Evolutionary conservation across 2,329 filamentous ascomycete genomes (phyloP).

Genomic region (Beauveria brongniartii): DNA sequence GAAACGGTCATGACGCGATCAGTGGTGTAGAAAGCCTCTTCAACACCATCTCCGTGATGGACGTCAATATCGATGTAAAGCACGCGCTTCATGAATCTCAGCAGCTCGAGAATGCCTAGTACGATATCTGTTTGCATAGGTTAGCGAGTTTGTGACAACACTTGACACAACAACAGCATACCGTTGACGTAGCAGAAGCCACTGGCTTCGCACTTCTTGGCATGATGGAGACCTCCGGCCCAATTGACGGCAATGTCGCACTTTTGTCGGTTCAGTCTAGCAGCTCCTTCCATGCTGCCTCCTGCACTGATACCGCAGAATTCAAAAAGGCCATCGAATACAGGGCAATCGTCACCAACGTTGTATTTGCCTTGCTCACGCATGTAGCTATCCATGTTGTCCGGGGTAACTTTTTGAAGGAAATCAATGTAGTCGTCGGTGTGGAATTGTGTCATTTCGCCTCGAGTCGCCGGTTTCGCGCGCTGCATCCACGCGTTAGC

Average conservation of each 20-base stretch:
- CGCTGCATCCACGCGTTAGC: constrained; percentile 46
- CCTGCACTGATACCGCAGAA: constrained; percentile 94
- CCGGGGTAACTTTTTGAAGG: constrained; percentile 86
- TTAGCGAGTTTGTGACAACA: constrained; percentile 5
- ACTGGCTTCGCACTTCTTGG: constrained; percentile 91
- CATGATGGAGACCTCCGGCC: constrained; percentile 94
- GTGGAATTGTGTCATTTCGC: constrained; percentile 92
- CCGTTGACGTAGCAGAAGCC: constrained; percentile 99
- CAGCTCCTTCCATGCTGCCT: constrained; percentile 87
- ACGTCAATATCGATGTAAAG: constrained; percentile 96
- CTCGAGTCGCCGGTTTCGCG: constrained; percentile 76
- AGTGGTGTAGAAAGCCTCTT: constrained; percentile 88
- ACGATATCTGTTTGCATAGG: constrained; percentile 65
- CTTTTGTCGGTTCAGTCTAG: constrained; percentile 80
- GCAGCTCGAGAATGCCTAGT: constrained; percentile 83
- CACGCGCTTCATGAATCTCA: constrained; percentile 88
- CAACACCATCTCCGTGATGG: constrained; percentile 87
- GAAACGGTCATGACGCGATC: constrained; percentile 89
- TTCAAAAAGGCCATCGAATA: constrained; percentile 95
- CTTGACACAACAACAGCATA: constrained; percentile 31
- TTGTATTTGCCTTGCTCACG: constrained; percentile 89
- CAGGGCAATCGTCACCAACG: constrained; percentile 91
- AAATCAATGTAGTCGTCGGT: constrained; percentile 95
- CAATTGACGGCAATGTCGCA: constrained; percentile 98
- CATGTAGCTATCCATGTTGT: constrained; percentile 93